Base-by-base conservation (phyloP, 192 early-diverging fungal genomes). In the Diversispora eburnea region DNA sequence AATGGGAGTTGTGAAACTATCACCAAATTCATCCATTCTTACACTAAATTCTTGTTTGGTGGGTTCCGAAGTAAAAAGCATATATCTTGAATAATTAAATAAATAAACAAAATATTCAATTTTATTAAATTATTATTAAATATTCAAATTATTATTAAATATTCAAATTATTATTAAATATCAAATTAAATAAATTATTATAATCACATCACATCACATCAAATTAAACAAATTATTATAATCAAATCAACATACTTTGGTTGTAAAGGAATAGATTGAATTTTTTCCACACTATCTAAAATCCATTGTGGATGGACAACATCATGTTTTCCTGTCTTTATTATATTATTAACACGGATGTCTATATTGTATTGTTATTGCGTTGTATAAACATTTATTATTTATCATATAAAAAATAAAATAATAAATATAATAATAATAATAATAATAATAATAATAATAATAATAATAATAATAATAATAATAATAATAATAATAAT, bases 241-340 rank as follows among this genome's bases (percentile, higher is more conserved):
- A 43, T 33, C 25, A 33, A 63, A 17, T n/a, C 51, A 60, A 60
- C 67, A 75, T 85, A 90, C 90, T 84, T 84, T 70, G 89, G 89
- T 43, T 76, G 75, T 10, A 93, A 68, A 15, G 85, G 85, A 0
- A 94, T 10, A 17, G 87, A n/a, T 4, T 82, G 64, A 4, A 80
- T 74, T 15, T 72, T 70, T 3, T 64, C 58, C n/a, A 92, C 67
- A 71, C 89, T 92, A 46, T 89, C 90, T 8, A 82, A 41, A 19
- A 94, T 79, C 83, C 88, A 94, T 10, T 79, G 76, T 3, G 89
- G 80, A 47, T 86, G 76, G 6, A 94, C 85, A 49, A 94, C 80
- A 67, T 93, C 86, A 55, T 78, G 77, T 6, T 74, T 54, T 5
- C 77, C 81, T 43, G 75, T 79, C 42, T 78, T 74, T 9, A 85